These are phyloP conservation scores for Ceratonia siliqua DNA, from an alignment of 306 rosid genomes.

Conservation along the genomic window DNA sequence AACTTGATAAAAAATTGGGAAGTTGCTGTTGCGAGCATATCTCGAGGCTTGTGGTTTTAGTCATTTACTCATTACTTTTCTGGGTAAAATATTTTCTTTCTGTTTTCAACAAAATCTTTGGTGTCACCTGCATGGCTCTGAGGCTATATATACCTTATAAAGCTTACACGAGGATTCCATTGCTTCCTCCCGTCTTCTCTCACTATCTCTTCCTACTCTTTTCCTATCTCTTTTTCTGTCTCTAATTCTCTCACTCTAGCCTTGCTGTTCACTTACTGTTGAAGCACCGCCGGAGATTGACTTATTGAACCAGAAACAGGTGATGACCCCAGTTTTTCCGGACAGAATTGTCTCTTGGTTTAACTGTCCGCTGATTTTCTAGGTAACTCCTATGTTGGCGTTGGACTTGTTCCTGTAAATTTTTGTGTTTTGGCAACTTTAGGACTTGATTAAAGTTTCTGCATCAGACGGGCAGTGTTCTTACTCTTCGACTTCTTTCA, in stretches of 20 bases:
- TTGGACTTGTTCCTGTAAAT: constrained; percentile 17
- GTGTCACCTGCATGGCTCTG: constrained; percentile 68
- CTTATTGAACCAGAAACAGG: constrained; percentile 36
- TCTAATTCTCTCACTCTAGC: constrained; percentile 19
- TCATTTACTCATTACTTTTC: not conserved
- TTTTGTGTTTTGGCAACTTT: not conserved
- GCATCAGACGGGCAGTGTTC: constrained; percentile 24
- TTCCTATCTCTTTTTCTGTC: not conserved
- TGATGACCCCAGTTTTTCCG: constrained; percentile 13
- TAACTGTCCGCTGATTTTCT: constrained; percentile 27
- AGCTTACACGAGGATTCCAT: constrained; percentile 65
- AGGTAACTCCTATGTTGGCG: constrained; percentile 27
- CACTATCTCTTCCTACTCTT: constrained; percentile 35
- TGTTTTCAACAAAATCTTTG: constrained; percentile 37
- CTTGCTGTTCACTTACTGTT: constrained; percentile 33
- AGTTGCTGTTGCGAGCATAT: too few relatives aligned
- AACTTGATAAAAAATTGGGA: too few relatives aligned
- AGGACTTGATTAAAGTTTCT: constrained; percentile 1
- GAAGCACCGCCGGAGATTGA: constrained; percentile 24
- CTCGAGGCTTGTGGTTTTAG: too few relatives aligned
- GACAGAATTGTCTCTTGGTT: constrained; percentile 26
- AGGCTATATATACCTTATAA: constrained; percentile 46
- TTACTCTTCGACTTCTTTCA: constrained; percentile 18
- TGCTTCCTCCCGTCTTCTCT: constrained; percentile 42
- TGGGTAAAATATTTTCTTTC: constrained; percentile 32